Evolutionary conservation across 2,329 filamentous ascomycete genomes (phyloP).

Genomic region (Penicillium sp.): DNA sequence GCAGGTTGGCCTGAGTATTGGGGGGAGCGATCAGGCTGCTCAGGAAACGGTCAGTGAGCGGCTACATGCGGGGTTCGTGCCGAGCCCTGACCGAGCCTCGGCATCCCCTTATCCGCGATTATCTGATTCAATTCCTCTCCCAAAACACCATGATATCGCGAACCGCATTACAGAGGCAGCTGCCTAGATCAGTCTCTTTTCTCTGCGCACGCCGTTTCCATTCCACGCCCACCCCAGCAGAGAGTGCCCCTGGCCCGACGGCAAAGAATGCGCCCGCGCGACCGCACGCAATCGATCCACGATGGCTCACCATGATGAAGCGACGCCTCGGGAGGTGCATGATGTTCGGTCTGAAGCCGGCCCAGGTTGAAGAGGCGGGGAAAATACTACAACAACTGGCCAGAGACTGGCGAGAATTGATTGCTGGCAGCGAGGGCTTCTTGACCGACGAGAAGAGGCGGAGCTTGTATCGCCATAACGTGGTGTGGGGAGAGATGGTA

Average conservation of each 20-base stretch:
- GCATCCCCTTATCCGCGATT: constrained; percentile 4
- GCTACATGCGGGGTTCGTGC: constrained; percentile 18
- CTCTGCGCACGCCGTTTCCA: constrained; percentile 13
- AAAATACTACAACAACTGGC: constrained; percentile 57
- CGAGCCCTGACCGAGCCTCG: constrained; percentile 17
- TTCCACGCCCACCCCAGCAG: constrained; percentile 19
- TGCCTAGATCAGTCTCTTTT: constrained; percentile 12
- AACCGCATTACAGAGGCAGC: constrained; percentile 17
- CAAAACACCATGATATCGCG: constrained; percentile 23
- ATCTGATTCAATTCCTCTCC: constrained; percentile 6
- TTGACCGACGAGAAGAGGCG: constrained; percentile 58
- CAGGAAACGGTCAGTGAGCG: too few species aligned
- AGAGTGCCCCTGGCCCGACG: constrained; percentile 13
- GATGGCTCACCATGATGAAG: constrained; percentile 67
- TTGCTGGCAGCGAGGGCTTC: constrained; percentile 71
- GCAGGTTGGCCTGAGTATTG: too few species aligned
- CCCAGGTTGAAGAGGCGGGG: constrained; percentile 56
- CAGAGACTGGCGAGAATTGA: constrained; percentile 64
- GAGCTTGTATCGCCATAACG: constrained; percentile 60
- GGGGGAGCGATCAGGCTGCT: too few species aligned
- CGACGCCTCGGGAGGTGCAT: constrained; percentile 67
- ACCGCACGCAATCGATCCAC: constrained; percentile 42
- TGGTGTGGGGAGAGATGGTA: constrained; percentile 86
- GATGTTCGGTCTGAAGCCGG: constrained; percentile 60
- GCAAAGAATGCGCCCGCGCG: constrained; percentile 15